Percentiles rank a stretch among this genome's conserved stretches.
Conservation (phyloP, 2,329 filamentous ascomycete genomes). For the Alternaria alternata region DNA sequence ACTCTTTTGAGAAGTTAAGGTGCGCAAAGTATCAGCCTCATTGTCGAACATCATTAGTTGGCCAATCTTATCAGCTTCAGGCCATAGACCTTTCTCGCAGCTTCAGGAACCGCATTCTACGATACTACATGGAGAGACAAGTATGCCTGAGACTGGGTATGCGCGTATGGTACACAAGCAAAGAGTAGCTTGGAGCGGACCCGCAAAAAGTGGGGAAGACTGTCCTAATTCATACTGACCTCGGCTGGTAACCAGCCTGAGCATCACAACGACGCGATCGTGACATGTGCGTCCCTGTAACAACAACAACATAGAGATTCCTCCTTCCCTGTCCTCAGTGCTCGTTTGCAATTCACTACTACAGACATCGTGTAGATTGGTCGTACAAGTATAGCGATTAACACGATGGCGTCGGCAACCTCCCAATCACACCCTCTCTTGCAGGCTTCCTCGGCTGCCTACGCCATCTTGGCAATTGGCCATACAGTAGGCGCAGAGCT, state of each 20-base stretch:
- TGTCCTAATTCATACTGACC: slow-evolving; percentile 4
- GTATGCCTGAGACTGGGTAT: too few species aligned
- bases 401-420: slow-evolving; percentile 26
- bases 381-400: neutral
- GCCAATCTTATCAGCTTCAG: neutral
- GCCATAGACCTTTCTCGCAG: neutral
- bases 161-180: neutral
- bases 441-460: slow-evolving; percentile 36
- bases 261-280: slow-evolving; percentile 7
- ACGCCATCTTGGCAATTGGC: slow-evolving; percentile 42
- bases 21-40: neutral
- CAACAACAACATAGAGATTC: neutral
- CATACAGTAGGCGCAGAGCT: slow-evolving; percentile 38
- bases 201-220: slow-evolving; percentile 16
- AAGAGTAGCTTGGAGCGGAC: neutral
- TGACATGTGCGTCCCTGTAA: neutral
- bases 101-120: neutral
- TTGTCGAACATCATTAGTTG: too few species aligned
- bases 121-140: too few species aligned
- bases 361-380: neutral
- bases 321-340: neutral
- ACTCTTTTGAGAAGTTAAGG: neutral
- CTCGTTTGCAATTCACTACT: neutral
- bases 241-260: slow-evolving; percentile 1
- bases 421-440: slow-evolving; percentile 39